phyloP scores from a whole-genome alignment of 441 rosid genomes.

The Lagerstroemia fauriei region DNA sequence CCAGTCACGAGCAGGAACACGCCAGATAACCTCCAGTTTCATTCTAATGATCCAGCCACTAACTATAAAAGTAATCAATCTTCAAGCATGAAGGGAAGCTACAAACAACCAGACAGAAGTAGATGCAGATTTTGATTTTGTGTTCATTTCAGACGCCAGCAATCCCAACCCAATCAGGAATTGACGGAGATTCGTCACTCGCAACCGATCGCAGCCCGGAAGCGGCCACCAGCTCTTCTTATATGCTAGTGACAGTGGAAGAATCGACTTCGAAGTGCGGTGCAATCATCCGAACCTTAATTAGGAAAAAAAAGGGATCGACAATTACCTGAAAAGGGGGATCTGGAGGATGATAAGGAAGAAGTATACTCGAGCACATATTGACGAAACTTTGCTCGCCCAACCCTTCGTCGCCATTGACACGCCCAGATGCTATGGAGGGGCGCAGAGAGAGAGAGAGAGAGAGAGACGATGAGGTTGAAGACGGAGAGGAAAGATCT shows the following conservation, averaged over 20 bases:
- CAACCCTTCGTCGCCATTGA: conserved; percentile 49
- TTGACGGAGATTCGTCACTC: not conserved
- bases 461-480: not conserved
- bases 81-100: not conserved
- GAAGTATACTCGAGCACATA: conserved; percentile 72
- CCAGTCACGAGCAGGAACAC: not conserved
- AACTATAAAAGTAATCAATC: not conserved
- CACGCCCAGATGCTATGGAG: not conserved
- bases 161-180: not conserved
- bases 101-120: not conserved
- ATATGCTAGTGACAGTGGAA: not conserved
- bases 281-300: not conserved
- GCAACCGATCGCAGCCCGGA: not conserved
- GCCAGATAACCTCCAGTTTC: not conserved
- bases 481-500: not conserved
- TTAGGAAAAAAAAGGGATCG: not conserved
- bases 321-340: conserved; percentile 82
- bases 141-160: not conserved
- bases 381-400: conserved; percentile 51
- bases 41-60: not conserved
- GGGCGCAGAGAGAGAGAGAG: conserved; percentile 2
- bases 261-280: not conserved
- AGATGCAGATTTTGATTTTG: not conserved
- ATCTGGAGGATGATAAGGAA: conserved; percentile 77
- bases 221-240: not conserved